Conservation (phyloP, 2,329 filamentous ascomycete species). For the Colletotrichum filicis region DNA sequence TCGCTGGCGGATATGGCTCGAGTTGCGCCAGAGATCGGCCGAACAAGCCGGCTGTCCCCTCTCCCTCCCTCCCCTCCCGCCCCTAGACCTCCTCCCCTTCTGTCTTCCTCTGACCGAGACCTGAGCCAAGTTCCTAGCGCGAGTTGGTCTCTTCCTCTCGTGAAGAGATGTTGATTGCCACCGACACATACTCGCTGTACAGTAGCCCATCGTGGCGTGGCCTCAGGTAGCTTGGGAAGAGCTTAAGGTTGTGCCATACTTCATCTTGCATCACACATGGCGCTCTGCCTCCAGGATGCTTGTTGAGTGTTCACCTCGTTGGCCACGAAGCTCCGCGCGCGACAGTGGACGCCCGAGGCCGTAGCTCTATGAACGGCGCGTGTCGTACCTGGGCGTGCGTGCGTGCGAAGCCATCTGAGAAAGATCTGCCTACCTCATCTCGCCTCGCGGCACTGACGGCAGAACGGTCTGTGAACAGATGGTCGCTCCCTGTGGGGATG, state of each 20-base stretch:
- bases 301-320: background rate
- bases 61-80: too few species aligned
- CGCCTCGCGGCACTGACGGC: constrained; percentile 11
- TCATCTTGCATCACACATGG: background rate
- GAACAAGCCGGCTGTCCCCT: constrained; percentile 10
- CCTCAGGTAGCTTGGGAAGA: background rate
- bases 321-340: too few species aligned
- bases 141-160: background rate
- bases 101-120: background rate
- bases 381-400: background rate
- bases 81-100: background rate
- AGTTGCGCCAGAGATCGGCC: constrained; percentile 27
- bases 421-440: constrained; percentile 5
- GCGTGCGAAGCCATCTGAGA: background rate
- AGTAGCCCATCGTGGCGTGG: background rate
- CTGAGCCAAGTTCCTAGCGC: background rate
- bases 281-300: too few species aligned
- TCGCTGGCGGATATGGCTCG: background rate
- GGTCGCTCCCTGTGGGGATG: constrained; percentile 1
- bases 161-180: too few species aligned
- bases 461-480: constrained; percentile 8
- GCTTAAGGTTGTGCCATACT: background rate
- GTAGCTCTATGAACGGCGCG: background rate
- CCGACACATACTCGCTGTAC: too few species aligned
- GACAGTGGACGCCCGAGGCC: too few species aligned